phyloP scores from a whole-genome alignment of 441 rosid species.

The Pelargonium cotyledonis region DNA sequence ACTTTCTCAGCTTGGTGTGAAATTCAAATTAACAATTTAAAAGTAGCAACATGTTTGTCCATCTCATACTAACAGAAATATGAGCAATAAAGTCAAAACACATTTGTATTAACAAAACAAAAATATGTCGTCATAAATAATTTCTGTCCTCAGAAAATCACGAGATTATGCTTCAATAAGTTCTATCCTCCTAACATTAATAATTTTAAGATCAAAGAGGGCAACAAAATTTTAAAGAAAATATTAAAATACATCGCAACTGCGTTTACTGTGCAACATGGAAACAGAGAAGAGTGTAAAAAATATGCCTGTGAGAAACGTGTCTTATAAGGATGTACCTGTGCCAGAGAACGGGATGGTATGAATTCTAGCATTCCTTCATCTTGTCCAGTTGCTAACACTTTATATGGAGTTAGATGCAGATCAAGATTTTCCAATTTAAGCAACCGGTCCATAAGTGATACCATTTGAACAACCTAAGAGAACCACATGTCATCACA shows the following conservation, averaged over 20 bases:
- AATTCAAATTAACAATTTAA: not conserved
- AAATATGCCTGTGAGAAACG: slow-evolving; percentile 9
- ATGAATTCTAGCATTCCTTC: slow-evolving; percentile 98
- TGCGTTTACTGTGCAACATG: not conserved
- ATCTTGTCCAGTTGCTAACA: slow-evolving; percentile 95
- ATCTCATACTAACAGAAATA: not conserved
- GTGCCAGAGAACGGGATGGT: slow-evolving; percentile 90
- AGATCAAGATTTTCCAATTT: slow-evolving; percentile 94
- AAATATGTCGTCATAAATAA: not conserved
- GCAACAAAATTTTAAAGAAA: not conserved
- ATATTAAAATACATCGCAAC: not conserved
- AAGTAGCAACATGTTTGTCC: not conserved
- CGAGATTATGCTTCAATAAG: not conserved
- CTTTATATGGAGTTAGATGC: slow-evolving; percentile 87
- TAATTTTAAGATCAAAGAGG: no score
- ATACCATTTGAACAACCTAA: slow-evolving; percentile 98
- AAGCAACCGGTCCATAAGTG: slow-evolving; percentile 95
- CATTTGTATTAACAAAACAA: slow-evolving; percentile 1
- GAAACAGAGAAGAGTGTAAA: not conserved
- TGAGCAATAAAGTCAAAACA: not conserved
- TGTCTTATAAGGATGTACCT: slow-evolving; percentile 41
- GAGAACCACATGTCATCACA: slow-evolving; percentile 24
- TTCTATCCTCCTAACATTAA: not conserved
- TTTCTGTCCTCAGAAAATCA: not conserved
- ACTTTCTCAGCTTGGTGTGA: not conserved